Conservation (phyloP, 2,329 filamentous ascomycete genomes). For the Alternaria atra region DNA sequence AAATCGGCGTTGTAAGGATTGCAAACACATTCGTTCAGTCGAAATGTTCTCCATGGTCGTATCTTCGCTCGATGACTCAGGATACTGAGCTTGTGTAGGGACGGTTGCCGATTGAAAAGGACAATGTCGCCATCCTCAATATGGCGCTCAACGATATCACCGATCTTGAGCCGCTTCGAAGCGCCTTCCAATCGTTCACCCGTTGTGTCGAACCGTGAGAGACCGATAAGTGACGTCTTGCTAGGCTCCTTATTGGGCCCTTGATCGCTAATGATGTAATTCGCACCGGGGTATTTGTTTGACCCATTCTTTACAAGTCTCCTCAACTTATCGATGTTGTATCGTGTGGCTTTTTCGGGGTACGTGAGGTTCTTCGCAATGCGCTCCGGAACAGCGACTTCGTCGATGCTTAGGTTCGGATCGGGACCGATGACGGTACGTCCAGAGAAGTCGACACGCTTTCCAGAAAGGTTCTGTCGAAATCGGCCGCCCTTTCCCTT, state of each 20-base stretch:
- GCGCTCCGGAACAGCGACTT: slow-evolving; percentile 88
- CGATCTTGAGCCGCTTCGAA: slow-evolving; percentile 78
- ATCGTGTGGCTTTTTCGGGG: slow-evolving; percentile 83
- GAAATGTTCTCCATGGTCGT: slow-evolving; percentile 93
- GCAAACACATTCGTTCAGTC: slow-evolving; percentile 97
- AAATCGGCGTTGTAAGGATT: slow-evolving; percentile 99
- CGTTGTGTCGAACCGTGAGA: slow-evolving; percentile 42
- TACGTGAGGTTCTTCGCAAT: slow-evolving; percentile 98
- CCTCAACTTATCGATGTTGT: slow-evolving; percentile 85
- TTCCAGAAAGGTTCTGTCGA: slow-evolving; percentile 94
- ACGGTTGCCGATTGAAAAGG: slow-evolving; percentile 97
- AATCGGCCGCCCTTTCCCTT: slow-evolving; percentile 99
- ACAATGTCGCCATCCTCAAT: slow-evolving; percentile 95
- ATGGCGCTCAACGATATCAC: slow-evolving; percentile 93
- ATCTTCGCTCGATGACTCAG: slow-evolving; percentile 95
- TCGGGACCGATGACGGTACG: slow-evolving; percentile 98
- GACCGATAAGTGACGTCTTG: slow-evolving; percentile 74
- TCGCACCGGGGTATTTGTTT: slow-evolving; percentile 85
- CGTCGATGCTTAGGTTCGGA: slow-evolving; percentile 90
- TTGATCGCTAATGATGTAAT: slow-evolving; percentile 75
- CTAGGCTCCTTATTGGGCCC: slow-evolving; percentile 58
- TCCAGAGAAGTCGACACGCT: slow-evolving; percentile 98
- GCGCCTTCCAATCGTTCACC: slow-evolving; percentile 72
- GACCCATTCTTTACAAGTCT: slow-evolving; percentile 78
- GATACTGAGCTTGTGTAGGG: slow-evolving; percentile 97